Percentiles rank a stretch among this genome's conserved stretches.
These are phyloP conservation scores for Barnettozyma sucrosica DNA, from an alignment of 805 yeast species.

Conservation along the genomic window DNA sequence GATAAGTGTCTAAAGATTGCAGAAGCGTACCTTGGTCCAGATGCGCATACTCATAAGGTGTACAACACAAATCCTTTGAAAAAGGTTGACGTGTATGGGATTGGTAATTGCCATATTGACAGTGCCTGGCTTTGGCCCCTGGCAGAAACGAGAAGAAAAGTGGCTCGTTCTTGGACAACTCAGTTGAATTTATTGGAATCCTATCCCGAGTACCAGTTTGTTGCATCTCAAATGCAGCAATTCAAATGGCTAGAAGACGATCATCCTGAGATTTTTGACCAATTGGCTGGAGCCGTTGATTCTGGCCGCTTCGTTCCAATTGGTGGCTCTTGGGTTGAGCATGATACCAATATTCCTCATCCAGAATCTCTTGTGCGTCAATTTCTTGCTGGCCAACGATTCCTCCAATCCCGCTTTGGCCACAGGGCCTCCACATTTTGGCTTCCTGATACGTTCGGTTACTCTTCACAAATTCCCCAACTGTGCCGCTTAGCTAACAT, in stretches of 20 bases:
- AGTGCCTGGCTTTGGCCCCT: slow-evolving; percentile 99
- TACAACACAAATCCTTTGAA: slow-evolving; percentile 33
- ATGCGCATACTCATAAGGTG: slow-evolving; percentile 61
- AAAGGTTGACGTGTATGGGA: slow-evolving; percentile 62
- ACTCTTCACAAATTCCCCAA: slow-evolving; percentile 93
- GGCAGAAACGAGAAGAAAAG: slow-evolving; percentile 89
- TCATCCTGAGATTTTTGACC: slow-evolving; percentile 72
- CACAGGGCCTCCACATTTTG: slow-evolving; percentile 71
- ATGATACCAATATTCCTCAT: slow-evolving; percentile 91
- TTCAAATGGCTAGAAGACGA: slow-evolving; percentile 85
- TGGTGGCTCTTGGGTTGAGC: slow-evolving; percentile 98
- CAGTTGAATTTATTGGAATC: slow-evolving; percentile 78
- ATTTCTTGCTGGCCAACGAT: slow-evolving; percentile 84
- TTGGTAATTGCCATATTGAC: slow-evolving; percentile 96
- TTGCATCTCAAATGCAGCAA: slow-evolving; percentile 94
- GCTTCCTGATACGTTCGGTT: slow-evolving; percentile 98
- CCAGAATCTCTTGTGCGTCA: slow-evolving; percentile 91
- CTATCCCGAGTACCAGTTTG: slow-evolving; percentile 91
- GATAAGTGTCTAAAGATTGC: slow-evolving; percentile 63
- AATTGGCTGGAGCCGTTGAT: slow-evolving; percentile 53
- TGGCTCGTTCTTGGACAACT: slow-evolving; percentile 93
- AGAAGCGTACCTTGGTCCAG: slow-evolving; percentile 53
- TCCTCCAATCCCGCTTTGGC: slow-evolving; percentile 76
- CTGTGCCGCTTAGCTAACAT: slow-evolving; percentile 83
- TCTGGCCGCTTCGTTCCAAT: slow-evolving; percentile 79